phyloP scores from a whole-genome alignment of 768 basidiomycete species.

The Pleurotus sapidus region DNA sequence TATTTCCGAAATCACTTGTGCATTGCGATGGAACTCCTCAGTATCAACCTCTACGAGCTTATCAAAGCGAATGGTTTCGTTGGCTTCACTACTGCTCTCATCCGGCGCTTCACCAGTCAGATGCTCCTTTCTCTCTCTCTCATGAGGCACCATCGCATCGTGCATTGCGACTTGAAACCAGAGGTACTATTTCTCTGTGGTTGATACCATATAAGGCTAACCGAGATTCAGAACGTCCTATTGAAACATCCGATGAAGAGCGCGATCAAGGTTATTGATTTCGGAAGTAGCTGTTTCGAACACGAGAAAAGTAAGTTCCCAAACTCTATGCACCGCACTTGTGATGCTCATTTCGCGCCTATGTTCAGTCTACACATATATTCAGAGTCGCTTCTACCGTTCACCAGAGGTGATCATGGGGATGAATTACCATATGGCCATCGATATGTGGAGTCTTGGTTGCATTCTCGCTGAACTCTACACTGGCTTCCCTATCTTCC shows the following conservation, averaged over 20 bases:
- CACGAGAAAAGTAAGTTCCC: constrained; percentile 87
- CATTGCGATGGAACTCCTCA: constrained; percentile 96
- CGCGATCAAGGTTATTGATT: constrained; percentile 97
- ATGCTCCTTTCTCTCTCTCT: constrained; percentile 90
- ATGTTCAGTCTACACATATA: constrained; percentile 93
- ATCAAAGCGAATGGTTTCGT: constrained; percentile 99
- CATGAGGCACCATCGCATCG: constrained; percentile 96
- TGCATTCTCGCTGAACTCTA: constrained; percentile 97
- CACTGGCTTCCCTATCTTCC: constrained; percentile 98
- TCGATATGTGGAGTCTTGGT: constrained; percentile 99
- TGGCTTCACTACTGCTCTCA: constrained; percentile 94
- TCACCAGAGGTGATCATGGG: constrained; percentile 99
- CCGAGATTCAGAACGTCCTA: constrained; percentile 73
- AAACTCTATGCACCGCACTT: not conserved
- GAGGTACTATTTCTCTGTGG: constrained; percentile 48
- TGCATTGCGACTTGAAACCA: constrained; percentile 98
- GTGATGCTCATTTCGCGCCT: constrained; percentile 7
- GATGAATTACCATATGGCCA: constrained; percentile 99
- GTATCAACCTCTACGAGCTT: constrained; percentile 97
- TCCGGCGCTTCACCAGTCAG: constrained; percentile 94
- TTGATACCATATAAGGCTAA: constrained; percentile 4
- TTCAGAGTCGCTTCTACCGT: constrained; percentile 99
- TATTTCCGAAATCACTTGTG: constrained; percentile 97
- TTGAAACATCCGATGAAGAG: constrained; percentile 94
- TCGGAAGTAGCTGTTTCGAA: constrained; percentile 97